Evolutionary conservation across 768 basidiomycete species (phyloP).

Genomic region (Bullera alba): DNA sequence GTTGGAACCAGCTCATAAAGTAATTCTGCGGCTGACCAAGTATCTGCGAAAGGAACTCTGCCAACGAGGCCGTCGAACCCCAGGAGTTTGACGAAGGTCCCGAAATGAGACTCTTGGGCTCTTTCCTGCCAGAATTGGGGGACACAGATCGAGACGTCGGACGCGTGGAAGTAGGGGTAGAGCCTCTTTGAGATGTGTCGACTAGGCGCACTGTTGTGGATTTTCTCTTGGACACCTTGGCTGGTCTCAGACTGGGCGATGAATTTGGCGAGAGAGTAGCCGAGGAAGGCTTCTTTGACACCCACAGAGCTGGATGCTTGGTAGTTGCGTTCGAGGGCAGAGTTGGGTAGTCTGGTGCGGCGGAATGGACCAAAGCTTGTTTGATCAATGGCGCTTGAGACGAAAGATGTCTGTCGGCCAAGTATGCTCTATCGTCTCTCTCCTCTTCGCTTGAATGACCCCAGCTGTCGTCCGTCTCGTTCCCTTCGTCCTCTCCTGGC

Average conservation of each 20-base stretch:
- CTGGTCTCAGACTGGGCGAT: no score
- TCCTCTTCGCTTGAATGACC: no score
- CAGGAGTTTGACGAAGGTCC: slow-evolving; percentile 27
- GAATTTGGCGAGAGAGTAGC: no score
- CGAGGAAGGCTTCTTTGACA: no score
- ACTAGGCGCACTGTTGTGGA: slow-evolving; percentile 20
- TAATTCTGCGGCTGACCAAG: slow-evolving; percentile 18
- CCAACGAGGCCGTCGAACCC: slow-evolving; percentile 31
- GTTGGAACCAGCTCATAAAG: slow-evolving; percentile 35
- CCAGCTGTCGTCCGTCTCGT: background rate
- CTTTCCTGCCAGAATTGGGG: slow-evolving; percentile 11
- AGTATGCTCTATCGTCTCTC: no score
- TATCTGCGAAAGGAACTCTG: slow-evolving; percentile 29
- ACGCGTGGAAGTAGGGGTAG: slow-evolving; percentile 4
- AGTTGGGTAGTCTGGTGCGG: no score
- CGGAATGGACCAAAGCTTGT: no score
- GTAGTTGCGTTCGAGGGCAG: no score
- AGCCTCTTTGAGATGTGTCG: slow-evolving; percentile 28
- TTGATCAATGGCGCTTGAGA: no score
- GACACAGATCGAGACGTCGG: slow-evolving; percentile 5
- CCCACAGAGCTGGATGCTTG: no score
- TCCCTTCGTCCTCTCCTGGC: slow-evolving; percentile 21
- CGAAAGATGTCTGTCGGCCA: no score
- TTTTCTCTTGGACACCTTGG: slow-evolving; percentile 10
- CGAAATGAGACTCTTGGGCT: no score